Evolutionary conservation across 2,329 filamentous ascomycete species (phyloP), one percentile per base, ranked within the genome.

Genomic region (Epichloe coenophiala): DNA sequence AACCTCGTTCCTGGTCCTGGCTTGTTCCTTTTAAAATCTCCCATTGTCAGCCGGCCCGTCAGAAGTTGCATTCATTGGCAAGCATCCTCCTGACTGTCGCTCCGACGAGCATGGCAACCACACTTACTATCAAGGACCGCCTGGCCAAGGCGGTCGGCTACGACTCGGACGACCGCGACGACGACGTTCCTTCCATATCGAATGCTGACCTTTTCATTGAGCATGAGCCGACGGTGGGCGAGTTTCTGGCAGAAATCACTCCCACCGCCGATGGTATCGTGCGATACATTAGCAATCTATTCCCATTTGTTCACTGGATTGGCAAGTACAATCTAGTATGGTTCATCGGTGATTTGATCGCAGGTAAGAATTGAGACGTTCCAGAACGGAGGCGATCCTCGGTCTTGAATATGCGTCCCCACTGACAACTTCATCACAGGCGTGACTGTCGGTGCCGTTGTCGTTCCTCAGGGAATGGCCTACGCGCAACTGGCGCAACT

Each of bases 401-500:
- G 1, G 21, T 17, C 56, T 8, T 8, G 31, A n/a, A 45, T 6
- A 23, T 19, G 35, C 17, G 31, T 11, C 37, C 7, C 15, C 2
- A 19, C 58, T 63, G 49, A 65, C 53, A 45, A 7, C 23, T 51
- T 45, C 43, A 50, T 39, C 55, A 19, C 45, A 69, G 65, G 65
- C 47, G 57, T 65, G 37, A 76, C 73, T 15, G 72, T 76, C 49
- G 74, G 74, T 51, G 72, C 72, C 48, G 73, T 77, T 3, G 73
- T 76, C 47, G 72, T 77, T n/a, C 74, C 74, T 2, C 74, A 77
- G 58, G 69, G 70, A 41, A 77, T 77, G 74, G 74, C 73, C 3
- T 77, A 77, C 51, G 74, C 74, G 19, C 60, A 71, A 37, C 61
- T 77, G 17, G 74, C 74, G 3, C 62, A 69, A 51, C 67, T 77